phyloP scores from a whole-genome alignment of 2,329 filamentous ascomycete genomes.

The Meredithiella fracta region DNA sequence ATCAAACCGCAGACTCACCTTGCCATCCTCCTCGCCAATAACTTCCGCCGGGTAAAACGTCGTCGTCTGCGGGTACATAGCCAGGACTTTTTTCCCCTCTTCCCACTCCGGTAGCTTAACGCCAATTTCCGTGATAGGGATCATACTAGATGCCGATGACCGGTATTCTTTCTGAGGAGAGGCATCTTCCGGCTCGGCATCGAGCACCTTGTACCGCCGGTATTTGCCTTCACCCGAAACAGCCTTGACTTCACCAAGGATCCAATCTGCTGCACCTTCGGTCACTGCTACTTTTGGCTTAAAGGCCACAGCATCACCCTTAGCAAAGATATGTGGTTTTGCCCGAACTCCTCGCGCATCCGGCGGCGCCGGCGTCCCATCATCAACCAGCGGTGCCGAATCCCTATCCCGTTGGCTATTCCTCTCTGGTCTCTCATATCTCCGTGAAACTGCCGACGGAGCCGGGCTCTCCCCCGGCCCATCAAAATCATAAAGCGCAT shows the following conservation, averaged over 20 bases:
- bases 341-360: slow-evolving; percentile 27
- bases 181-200: slow-evolving; percentile 55
- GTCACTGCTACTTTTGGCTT: slow-evolving; percentile 37
- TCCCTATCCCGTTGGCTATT: slow-evolving; percentile 25
- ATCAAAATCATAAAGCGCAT: slow-evolving; percentile 30
- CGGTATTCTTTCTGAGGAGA: slow-evolving; percentile 51
- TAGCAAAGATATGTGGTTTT: slow-evolving; percentile 38
- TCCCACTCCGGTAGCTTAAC: slow-evolving; percentile 42
- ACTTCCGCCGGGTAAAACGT: slow-evolving; percentile 77
- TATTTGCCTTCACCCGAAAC: slow-evolving; percentile 63
- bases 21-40: slow-evolving; percentile 39
- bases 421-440: slow-evolving; percentile 22
- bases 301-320: slow-evolving; percentile 51
- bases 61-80: slow-evolving; percentile 67
- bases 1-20: slow-evolving; percentile 57
- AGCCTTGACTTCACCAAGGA: slow-evolving; percentile 60
- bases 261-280: slow-evolving; percentile 43
- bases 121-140: slow-evolving; percentile 48
- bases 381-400: slow-evolving; percentile 29
- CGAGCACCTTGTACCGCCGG: slow-evolving; percentile 62
- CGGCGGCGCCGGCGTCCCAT: slow-evolving; percentile 33
- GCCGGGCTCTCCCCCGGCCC: slow-evolving; percentile 29
- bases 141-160: slow-evolving; percentile 58
- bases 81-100: slow-evolving; percentile 55
- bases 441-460: slow-evolving; percentile 23